A percentile compares a stretch with the other conserved stretches of the same genome.
Conservation (phyloP, 1,284 basidiomycete genomes). For the Sanghuangporus sanghuang region DNA sequence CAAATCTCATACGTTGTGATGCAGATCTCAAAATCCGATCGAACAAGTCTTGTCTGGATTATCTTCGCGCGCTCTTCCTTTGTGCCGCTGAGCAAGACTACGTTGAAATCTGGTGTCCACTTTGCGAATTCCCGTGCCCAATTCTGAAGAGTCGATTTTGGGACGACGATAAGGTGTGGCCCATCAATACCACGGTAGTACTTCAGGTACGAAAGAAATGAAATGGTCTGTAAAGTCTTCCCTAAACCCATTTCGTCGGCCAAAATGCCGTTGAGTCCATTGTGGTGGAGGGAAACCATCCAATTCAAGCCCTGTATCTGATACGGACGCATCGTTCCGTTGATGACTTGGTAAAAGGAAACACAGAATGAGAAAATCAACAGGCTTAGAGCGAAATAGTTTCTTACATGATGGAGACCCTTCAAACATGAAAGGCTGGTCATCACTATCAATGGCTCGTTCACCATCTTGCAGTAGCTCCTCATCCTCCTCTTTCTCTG, state of each 20-base stretch:
- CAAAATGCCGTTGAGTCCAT: slow-evolving; percentile 89
- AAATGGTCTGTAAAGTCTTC: slow-evolving; percentile 97
- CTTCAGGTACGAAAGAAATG: slow-evolving; percentile 94
- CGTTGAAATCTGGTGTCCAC: slow-evolving; percentile 91
- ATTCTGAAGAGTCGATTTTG: slow-evolving; percentile 96
- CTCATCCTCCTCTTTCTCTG: slow-evolving; percentile 98
- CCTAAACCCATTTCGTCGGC: slow-evolving; percentile 98
- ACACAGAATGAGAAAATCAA: neutral
- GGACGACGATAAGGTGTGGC: slow-evolving; percentile 93
- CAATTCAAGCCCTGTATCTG: slow-evolving; percentile 96
- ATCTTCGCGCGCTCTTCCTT: slow-evolving; percentile 88
- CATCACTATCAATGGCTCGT: slow-evolving; percentile 72
- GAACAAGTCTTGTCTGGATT: slow-evolving; percentile 74
- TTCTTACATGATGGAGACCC: slow-evolving; percentile 83
- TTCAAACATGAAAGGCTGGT: slow-evolving; percentile 89
- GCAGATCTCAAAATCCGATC: slow-evolving; percentile 91
- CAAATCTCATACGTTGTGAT: slow-evolving; percentile 99
- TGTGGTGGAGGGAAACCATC: slow-evolving; percentile 93
- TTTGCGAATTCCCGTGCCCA: slow-evolving; percentile 91
- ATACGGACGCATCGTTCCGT: slow-evolving; percentile 90
- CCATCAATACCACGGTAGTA: slow-evolving; percentile 76
- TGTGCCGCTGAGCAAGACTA: slow-evolving; percentile 78
- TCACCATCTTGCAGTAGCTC: slow-evolving; percentile 88
- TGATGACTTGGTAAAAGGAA: slow-evolving; percentile 54
- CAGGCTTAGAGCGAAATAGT: neutral